These are phyloP conservation scores for Agroathelia rolfsii DNA, from an alignment of 1,284 basidiomycete species.

Conservation along the genomic window DNA sequence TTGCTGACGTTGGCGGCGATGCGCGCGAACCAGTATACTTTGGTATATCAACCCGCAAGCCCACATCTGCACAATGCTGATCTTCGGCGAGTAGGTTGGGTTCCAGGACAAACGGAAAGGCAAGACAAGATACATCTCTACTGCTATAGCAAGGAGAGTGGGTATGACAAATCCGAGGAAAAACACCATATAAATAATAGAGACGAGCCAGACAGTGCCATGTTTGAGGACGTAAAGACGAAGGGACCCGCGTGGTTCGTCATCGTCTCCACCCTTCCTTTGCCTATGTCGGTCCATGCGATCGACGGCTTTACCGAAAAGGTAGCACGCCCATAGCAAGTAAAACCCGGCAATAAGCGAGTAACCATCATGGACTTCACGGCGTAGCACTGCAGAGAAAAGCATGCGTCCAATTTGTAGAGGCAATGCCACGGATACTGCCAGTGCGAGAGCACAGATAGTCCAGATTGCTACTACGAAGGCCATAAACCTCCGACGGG, in stretches of 20 bases:
- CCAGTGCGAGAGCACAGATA: conserved; percentile 51
- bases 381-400: conserved; percentile 45
- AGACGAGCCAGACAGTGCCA: conserved; percentile 47
- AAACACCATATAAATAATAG: conserved; percentile 54
- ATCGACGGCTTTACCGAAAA: conserved; percentile 49
- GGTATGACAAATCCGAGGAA: conserved; percentile 69
- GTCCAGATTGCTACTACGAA: conserved; percentile 69
- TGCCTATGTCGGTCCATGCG: conserved; percentile 60
- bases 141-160: conserved; percentile 57
- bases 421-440: conserved; percentile 51
- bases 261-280: conserved; percentile 39
- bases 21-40: conserved; percentile 54
- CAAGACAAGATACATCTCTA: conserved; percentile 70
- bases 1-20: conserved; percentile 37
- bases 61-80: conserved; percentile 78
- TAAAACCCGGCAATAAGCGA: conserved; percentile 75
- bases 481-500: conserved; percentile 60
- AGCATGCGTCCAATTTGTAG: conserved; percentile 64
- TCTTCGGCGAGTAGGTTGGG: conserved; percentile 45
- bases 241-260: conserved; percentile 47
- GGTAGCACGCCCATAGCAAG: conserved; percentile 61
- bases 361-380: conserved; percentile 80
- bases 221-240: conserved; percentile 57
- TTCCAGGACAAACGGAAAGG: conserved; percentile 57
- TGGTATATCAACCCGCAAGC: conserved; percentile 65